Base-by-base conservation (phyloP, 495 filamentous ascomycete species). In the Penicillium simplicissimum region DNA sequence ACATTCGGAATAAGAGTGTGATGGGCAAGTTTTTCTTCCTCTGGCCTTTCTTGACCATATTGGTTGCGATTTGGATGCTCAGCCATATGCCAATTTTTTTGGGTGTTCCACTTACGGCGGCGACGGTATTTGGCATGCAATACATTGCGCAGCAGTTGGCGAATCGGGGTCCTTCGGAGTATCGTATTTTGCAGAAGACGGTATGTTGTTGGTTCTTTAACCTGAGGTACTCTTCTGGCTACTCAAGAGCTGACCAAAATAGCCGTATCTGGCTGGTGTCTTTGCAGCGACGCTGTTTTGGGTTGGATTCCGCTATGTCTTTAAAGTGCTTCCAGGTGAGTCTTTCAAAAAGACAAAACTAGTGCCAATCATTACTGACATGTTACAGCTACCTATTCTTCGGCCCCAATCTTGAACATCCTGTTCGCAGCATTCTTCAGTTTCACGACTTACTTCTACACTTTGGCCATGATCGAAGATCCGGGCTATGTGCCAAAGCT, bases 401-500 rank as follows among this genome's bases (percentile, higher is more conserved):
- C 76, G 10, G 82, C 85, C 66, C 88, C 86, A 33, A 71, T 97
- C 17, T 71, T 87, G 63, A 98, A 98, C 67, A 71, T 96, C 23
- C 64, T 84, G 1, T 98, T 97, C 66, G 76, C 77, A 8, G 61
- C 84, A 11, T 85, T 84, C 59, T 89, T 85, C 64, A 74, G 74
- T 49, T 68, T 91, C 33, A 93, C 88, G 8, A 68, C 81, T 34
- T 98, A 93, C 74, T 98, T 98, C 76, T 98, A 97, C 71, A 77
- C 86, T 63, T 80, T 85, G 54, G 87, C 89, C 57, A 96, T 98
- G 91, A 73, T 87, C 15, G 87, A 87, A 67, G 94, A 98, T 68
- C 96, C 95, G 0, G 95, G 95, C 11, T 97, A 87, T 71, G 88
- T 98, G n/a, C 95, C 96, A 0, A 98, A 97, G 71, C 82, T 93